phyloP scores from a whole-genome alignment of 2,329 filamentous ascomycete species.

The Aureobasidium subglaciale region DNA sequence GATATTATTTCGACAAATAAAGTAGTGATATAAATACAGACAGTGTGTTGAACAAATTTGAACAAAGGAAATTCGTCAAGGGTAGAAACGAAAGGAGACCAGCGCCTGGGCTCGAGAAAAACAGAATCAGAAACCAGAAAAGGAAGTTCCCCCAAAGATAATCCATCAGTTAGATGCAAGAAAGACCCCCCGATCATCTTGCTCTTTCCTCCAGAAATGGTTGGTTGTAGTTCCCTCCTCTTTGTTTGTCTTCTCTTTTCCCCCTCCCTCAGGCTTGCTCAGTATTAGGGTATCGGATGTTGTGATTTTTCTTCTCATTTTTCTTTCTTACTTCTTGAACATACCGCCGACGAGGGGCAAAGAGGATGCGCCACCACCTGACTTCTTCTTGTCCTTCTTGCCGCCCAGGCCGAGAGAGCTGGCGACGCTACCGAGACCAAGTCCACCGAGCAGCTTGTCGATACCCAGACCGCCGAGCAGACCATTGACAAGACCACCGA shows the following conservation, averaged over 20 bases:
- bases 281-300: background rate
- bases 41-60: background rate
- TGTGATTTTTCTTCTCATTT: slow-evolving; percentile 24
- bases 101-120: background rate
- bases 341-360: slow-evolving; percentile 43
- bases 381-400: slow-evolving; percentile 46
- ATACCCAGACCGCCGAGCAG: slow-evolving; percentile 71
- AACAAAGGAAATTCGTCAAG: slow-evolving; percentile 15
- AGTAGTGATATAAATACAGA: slow-evolving; percentile 11
- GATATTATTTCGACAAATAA: background rate
- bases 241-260: background rate
- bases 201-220: slow-evolving; percentile 6
- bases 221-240: slow-evolving; percentile 7
- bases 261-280: background rate
- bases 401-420: slow-evolving; percentile 48
- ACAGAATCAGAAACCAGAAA: background rate
- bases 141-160: background rate
- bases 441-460: slow-evolving; percentile 63
- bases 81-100: slow-evolving; percentile 12
- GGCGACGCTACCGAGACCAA: slow-evolving; percentile 55
- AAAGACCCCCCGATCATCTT: slow-evolving; percentile 14
- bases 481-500: slow-evolving; percentile 73
- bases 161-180: slow-evolving; percentile 8
- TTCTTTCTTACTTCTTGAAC: slow-evolving; percentile 35
- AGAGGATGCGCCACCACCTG: slow-evolving; percentile 27